Percentiles rank a stretch among this genome's conserved stretches.
phyloP scores from a whole-genome alignment of 1,284 basidiomycete species.

The Trichosporon faecale region DNA sequence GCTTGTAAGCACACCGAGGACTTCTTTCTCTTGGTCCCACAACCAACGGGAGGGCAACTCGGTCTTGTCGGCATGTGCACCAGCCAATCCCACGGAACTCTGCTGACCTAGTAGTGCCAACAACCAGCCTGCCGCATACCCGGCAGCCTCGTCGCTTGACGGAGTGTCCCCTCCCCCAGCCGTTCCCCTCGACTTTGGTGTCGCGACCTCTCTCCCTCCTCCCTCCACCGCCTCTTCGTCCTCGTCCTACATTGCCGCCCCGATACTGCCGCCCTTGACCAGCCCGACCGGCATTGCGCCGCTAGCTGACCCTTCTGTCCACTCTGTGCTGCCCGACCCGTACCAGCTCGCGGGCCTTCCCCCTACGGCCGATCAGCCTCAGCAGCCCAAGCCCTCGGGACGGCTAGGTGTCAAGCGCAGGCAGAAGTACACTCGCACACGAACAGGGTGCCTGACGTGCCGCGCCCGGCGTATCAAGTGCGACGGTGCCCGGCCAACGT shows the following conservation, averaged over 20 bases:
- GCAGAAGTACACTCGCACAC: slow-evolving; percentile 47
- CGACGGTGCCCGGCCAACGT: slow-evolving; percentile 45
- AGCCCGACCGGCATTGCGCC: neutral
- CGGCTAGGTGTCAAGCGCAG: slow-evolving; percentile 38
- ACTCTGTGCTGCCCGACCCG: neutral
- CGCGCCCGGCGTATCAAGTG: slow-evolving; percentile 48
- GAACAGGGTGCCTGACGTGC: slow-evolving; percentile 48
- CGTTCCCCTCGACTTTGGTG: neutral
- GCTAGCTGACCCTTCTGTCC: neutral
- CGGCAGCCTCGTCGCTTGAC: neutral
- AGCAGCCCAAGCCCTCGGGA: slow-evolving; percentile 18
- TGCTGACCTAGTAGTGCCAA: neutral
- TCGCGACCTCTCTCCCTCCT: neutral
- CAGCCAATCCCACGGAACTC: neutral
- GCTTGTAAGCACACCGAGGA: neutral
- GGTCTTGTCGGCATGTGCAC: too few species aligned
- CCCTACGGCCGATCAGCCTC: slow-evolving; percentile 1
- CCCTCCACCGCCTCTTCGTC: slow-evolving; percentile 5
- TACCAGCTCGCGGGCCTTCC: neutral
- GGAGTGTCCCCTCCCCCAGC: neutral
- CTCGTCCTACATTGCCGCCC: neutral
- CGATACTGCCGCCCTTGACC: neutral
- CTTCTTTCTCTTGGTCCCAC: too few species aligned
- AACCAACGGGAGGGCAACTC: too few species aligned
- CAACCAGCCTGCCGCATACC: neutral